Base-by-base conservation (phyloP, 179 eudicot genomes). In the Beta corolliflora region DNA sequence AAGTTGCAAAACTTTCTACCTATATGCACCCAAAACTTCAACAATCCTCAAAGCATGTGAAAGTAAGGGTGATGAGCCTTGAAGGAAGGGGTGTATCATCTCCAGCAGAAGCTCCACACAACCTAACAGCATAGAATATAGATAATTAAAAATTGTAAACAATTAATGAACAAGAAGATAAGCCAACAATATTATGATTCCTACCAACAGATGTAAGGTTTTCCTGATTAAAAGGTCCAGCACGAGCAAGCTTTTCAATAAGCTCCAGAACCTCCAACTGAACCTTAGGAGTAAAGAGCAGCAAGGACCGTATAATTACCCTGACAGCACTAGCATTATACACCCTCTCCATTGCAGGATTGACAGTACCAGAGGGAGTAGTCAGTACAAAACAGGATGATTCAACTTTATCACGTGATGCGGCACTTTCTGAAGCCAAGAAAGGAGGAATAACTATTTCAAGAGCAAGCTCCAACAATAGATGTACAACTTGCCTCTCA, bases 41-140 rank as follows among this genome's bases (percentile, higher is more conserved):
- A 97, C 88, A 83, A 95, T 93, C 88, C 90, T 91, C 86, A 95
- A 85, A 80, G 93, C 91, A 87, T 93, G 90, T 70, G 88, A 86
- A 84, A 95, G 90, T 82, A 97, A 84, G 71, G 95, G 92, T 36
- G 97, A 97, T 21, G 97, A 90, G 80, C 94, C 92, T 19, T 90
- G 90, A 77, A 97, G 88, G 82, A 93, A 95, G 75, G 98, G 99
- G 73, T 90, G 87, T 85, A 97, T 89, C 81, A 87, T 91, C 89
- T 97, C 99, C 84, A 97, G 89, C 54, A 97, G 92, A 87, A 97
- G 98, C 83, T 92, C 98, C 87, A 97, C 95, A 71, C 99, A 97
- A 73, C 99, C 99, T 97, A 85, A 64, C 23, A 82, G 69, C 80
- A 88, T 36, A 18, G 53, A 79, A 75, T 64, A 41, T 64, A 73